Base-by-base conservation (phyloP, 225 moss, liverwort and hornwort genomes). In the Thuidium tamariscinum region DNA sequence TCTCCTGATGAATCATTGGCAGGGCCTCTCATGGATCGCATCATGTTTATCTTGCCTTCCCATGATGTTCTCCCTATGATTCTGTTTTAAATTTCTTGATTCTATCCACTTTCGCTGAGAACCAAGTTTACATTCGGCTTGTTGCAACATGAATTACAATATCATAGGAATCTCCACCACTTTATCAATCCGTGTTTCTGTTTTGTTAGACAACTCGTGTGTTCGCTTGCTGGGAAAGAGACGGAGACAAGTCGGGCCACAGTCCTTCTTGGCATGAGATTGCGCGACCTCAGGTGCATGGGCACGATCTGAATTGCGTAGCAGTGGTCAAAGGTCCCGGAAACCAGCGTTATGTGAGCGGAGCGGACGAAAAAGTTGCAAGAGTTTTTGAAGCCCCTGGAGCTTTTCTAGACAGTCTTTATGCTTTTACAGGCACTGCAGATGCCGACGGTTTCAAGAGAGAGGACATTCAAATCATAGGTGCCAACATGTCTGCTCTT, bases 401-500 rank as follows among this genome's bases (percentile, higher is more conserved):
- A 88, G 96, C 98, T 64, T 95, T 99, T 74, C 88, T 99, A 39
- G 98, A 99, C 57, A 99, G 94, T 59, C 93, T 99, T 18, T 84
- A 89, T 84, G 92, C 90, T 82, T 92, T 94, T 61, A 91, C 92
- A 30, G 96, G 96, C 82, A 90, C 90, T 61, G 93, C 90, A 51
- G 92, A 91, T 80, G 92, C 75, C 44, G 94, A 94, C 83, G 95
- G 92, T 84, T 82, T 92, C 51, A 94, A 89, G 61, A 89, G 97
- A 85, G 94, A 94, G 81, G 95, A 97, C 83, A 91, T 99, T n/a
- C 94, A 95, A 51, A 92, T 96, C 77, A 86, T 99, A 60, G 98
- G 98, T 85, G 98, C 98, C 66, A 99, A 97, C 54, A 99, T 99
- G 98, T 99, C 98, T 59, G 98, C 97, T 42, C 97, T 99, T 60